Base-by-base conservation (phyloP, 2,329 filamentous ascomycete genomes). In the Mariannaea elegans region DNA sequence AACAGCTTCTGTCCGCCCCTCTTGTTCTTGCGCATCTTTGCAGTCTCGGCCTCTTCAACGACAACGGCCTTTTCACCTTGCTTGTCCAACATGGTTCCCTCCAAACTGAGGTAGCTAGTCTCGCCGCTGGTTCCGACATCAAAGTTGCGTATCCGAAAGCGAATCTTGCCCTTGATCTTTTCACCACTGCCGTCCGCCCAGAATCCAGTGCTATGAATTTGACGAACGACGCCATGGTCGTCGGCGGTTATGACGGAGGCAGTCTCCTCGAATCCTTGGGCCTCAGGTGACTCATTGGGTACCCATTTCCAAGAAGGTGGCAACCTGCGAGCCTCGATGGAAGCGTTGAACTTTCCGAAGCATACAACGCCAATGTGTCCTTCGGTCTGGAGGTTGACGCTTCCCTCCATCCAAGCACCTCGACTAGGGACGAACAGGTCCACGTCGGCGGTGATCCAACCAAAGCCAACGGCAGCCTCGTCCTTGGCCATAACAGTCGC, bases 271-370 rank as follows among this genome's bases (percentile, higher is more conserved):
- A 82, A 77, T 24, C 72, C 74, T 12, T 72, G 67, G 0, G 75
- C 76, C 48, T 79, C 76, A 2, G 72, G 67, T 7, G 76, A 71
- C 54, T 78, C 80, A 31, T 87, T 82, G 10, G 88, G 86, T 14
- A 92, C 83, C 90, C 93, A 98, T 62, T 81, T 87, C 95, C 94
- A 99, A 21, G 85, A 84, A 13, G 80, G 76, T 0, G 95, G 95
- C 14, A 99, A 81, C 32, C 92, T 84, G 61, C 86, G 86, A 19
- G 89, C 84, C 69, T 94, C 90, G 60, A 99, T 91, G 41, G 90
- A 92, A 1, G 94, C 92, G 67, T 95, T 97, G 82, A 98, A 98
- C 65, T 93, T 87, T 75, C 94, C 94, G 78, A 93, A 94, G 75
- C 93, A 95, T 10, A 96, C 87, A 3, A 97, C 85, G 18, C 94